Base-by-base conservation (phyloP, 2,329 filamentous ascomycete species). In the Nothopassalora personata region DNA sequence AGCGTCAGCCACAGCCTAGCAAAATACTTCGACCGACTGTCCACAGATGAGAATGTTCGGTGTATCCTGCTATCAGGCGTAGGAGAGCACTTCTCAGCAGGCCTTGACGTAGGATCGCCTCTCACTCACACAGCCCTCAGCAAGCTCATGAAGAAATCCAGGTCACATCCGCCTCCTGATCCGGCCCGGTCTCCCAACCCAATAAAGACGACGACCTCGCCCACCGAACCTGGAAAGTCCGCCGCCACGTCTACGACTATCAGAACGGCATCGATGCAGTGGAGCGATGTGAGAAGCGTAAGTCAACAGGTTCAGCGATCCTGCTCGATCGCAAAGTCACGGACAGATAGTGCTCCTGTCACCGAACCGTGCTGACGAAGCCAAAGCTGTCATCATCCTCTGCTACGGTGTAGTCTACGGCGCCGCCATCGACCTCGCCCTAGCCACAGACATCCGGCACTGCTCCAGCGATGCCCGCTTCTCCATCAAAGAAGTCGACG, bases 1-100 rank as follows among this genome's bases (percentile, higher is more conserved):
- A 79, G 84, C 54, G 92, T 97, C 84, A 97, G 92, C 90, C 78
- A 87, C 56, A 91, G 96, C 77, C 81, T 96, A 63, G 83, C 85
- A 53, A 69, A 74, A 11, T 79, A 94, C 63, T 93, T 97, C 78
- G 75, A 79, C 59, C 81, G 82, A 60, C 83, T 97, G 60, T 92
- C 90, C 39, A 72, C 77, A 61, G 87, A 92, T 74, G 77, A 86
- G 0, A 80, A 86, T 45, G 83, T 95, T 56, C 89, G 92, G 63
- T 85, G 83, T 63, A 82, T 96, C 56, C 76, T 97, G 61, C 80
- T 97, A 66, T 90, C 88, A 28, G 91, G 90, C 54, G 87, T 88
- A 18, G 93, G 93, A 34, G 85, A 90, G 47, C 84, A 90, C 31
- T 97, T 97, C 77, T 92, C 89, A 1, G 81, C 90, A 0, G 93